Conservation (phyloP, 352 stramenopile genomes). For the Globisporangium solare region DNA sequence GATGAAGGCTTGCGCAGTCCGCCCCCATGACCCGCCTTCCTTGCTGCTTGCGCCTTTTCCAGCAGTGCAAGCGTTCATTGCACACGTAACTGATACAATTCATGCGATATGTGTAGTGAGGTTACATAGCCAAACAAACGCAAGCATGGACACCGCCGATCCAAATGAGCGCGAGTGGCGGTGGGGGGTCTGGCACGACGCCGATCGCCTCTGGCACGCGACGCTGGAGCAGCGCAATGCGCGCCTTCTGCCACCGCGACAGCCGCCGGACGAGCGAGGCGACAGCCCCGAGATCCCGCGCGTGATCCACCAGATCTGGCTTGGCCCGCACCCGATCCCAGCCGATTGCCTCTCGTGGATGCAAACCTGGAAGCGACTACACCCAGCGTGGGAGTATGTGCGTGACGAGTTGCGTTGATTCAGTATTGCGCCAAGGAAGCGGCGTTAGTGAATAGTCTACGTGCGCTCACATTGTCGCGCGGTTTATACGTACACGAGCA, state of each 20-base stretch:
- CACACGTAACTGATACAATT: neutral
- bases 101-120: neutral
- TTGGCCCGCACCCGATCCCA: constrained; percentile 31
- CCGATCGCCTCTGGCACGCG: constrained; percentile 21
- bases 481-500: constrained; percentile 7
- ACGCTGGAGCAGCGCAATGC: constrained; percentile 20
- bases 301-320: constrained; percentile 74
- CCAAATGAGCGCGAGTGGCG: constrained; percentile 13
- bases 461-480: too few species aligned
- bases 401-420: neutral
- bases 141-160: neutral
- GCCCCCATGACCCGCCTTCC: constrained; percentile 32
- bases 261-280: neutral
- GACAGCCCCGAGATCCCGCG: constrained; percentile 23
- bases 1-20: constrained; percentile 32
- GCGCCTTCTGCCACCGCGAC: constrained; percentile 4
- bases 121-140: neutral
- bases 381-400: constrained; percentile 34
- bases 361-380: constrained; percentile 36
- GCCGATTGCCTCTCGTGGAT: constrained; percentile 27
- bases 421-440: too few species aligned
- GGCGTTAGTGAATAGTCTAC: too few species aligned
- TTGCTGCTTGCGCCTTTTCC: neutral
- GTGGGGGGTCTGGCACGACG: constrained; percentile 32
- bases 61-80: neutral